A percentile compares a stretch with the other conserved stretches of the same genome.
These are phyloP conservation scores for Candida patagonica DNA, from an alignment of 805 yeast species.

Conservation along the genomic window DNA sequence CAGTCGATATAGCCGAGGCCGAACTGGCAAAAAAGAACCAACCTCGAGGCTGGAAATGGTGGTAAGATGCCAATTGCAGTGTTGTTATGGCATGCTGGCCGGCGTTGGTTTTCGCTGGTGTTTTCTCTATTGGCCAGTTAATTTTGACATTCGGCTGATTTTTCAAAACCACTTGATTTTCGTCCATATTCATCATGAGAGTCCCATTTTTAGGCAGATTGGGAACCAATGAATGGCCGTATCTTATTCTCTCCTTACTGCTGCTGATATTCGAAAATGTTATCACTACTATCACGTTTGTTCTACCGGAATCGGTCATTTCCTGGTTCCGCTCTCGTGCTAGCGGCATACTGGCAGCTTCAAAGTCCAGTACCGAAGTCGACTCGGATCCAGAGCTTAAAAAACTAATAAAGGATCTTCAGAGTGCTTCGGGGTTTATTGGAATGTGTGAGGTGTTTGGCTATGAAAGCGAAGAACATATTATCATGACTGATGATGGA, in stretches of 20 bases:
- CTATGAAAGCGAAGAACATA: conserved; percentile 62
- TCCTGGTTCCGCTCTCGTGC: conserved; percentile 17
- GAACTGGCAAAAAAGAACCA: conserved; percentile 5
- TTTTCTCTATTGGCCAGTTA: too few species aligned
- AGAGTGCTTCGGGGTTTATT: conserved; percentile 35
- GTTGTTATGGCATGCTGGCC: too few species aligned
- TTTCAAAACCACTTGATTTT: too few species aligned
- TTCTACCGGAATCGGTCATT: conserved; percentile 23
- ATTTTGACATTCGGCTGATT: too few species aligned
- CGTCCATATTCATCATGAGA: conserved; percentile 15
- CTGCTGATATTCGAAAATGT: conserved; percentile 25
- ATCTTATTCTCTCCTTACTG: conserved; percentile 24
- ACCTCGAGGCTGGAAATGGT: not conserved
- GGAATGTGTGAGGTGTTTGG: conserved; percentile 64
- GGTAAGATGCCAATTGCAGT: too few species aligned
- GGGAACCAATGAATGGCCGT: conserved; percentile 26
- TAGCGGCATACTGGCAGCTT: conserved; percentile 4
- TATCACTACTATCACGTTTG: conserved; percentile 22
- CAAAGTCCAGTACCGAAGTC: conserved; percentile 1
- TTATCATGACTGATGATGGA: conserved; percentile 69
- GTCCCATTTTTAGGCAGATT: conserved; percentile 28
- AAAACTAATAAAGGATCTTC: conserved; percentile 12
- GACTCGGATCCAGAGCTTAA: conserved; percentile 6
- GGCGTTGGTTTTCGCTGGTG: too few species aligned
- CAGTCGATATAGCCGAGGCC: conserved; percentile 37